Evolutionary conservation across 2,329 filamentous ascomycete genomes (phyloP).

Genomic region (Graphilbum sp.): DNA sequence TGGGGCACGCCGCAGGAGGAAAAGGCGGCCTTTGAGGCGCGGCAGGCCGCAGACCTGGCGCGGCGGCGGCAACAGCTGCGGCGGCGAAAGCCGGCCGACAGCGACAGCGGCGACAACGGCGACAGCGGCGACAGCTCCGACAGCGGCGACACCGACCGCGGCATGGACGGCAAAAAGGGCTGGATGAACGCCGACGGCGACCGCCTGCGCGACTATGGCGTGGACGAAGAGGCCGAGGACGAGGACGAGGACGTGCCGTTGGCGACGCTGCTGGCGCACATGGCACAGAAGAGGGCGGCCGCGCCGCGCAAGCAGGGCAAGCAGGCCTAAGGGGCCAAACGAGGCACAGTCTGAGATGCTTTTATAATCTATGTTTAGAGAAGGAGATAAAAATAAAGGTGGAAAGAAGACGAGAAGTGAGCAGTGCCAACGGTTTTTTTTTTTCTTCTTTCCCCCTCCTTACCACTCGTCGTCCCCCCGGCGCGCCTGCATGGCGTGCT

Average conservation of each 20-base stretch:
- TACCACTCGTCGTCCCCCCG: slow-evolving; percentile 59
- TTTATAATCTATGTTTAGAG: no score
- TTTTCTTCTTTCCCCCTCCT: no score
- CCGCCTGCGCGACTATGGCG: slow-evolving; percentile 57
- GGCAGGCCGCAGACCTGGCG: slow-evolving; percentile 31
- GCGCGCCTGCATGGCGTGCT: slow-evolving; percentile 59
- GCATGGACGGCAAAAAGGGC: slow-evolving; percentile 32
- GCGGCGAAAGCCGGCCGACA: slow-evolving; percentile 25
- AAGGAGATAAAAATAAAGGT: no score
- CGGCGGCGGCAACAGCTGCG: slow-evolving; percentile 14
- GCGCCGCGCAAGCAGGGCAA: not conserved
- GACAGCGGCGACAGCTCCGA: no score
- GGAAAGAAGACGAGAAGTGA: no score
- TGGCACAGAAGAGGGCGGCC: slow-evolving; percentile 7
- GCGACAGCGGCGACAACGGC: slow-evolving; percentile 21
- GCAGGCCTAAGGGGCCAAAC: no score
- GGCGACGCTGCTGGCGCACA: slow-evolving; percentile 44
- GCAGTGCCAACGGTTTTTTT: no score
- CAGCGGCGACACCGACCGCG: slow-evolving; percentile 12
- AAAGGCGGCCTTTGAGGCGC: slow-evolving; percentile 29
- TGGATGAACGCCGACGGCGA: slow-evolving; percentile 70
- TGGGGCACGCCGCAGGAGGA: slow-evolving; percentile 26
- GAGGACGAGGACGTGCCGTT: slow-evolving; percentile 46
- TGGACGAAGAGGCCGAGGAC: slow-evolving; percentile 55
- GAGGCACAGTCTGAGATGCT: no score